A percentile compares a stretch with the other conserved stretches of the same genome.
Evolutionary conservation across 768 basidiomycete species (phyloP).

Genomic region (Termitomyces sp.): DNA sequence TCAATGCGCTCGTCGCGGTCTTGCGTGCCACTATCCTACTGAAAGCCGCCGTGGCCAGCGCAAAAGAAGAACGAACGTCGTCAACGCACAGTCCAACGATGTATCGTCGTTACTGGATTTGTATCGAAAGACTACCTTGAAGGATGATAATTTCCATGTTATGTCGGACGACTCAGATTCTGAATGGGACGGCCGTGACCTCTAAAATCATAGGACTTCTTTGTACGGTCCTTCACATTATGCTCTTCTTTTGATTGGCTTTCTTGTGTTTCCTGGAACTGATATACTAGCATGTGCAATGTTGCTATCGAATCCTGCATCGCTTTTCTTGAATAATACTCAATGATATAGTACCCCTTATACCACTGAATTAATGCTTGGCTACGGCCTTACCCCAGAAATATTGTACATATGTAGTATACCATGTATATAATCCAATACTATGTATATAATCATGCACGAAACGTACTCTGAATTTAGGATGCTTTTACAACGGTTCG

Average conservation of each 20-base stretch:
- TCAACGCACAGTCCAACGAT: neutral
- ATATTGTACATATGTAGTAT: neutral
- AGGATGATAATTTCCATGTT: neutral
- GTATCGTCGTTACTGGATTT: neutral
- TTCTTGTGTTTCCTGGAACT: neutral
- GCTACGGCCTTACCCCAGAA: neutral
- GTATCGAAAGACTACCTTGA: neutral
- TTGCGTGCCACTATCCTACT: conserved; percentile 7
- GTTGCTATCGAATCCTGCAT: neutral
- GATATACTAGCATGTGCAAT: neutral
- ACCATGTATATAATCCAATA: neutral
- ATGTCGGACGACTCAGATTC: neutral
- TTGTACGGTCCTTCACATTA: too few species aligned
- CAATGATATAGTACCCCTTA: neutral
- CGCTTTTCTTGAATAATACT: neutral
- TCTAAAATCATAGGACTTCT: neutral
- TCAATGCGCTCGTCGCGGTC: conserved; percentile 10
- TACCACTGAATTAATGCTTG: neutral
- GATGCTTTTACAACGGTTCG: neutral
- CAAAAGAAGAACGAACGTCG: neutral
- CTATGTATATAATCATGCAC: neutral
- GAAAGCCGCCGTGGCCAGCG: conserved; percentile 13
- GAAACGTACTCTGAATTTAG: neutral
- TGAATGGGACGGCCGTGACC: neutral
- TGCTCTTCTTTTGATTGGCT: neutral